Evolutionary conservation across 176 grass and related monocot genomes (phyloP), one percentile per base, ranked within the genome.

Genomic region (Rhynchospora breviuscula): DNA sequence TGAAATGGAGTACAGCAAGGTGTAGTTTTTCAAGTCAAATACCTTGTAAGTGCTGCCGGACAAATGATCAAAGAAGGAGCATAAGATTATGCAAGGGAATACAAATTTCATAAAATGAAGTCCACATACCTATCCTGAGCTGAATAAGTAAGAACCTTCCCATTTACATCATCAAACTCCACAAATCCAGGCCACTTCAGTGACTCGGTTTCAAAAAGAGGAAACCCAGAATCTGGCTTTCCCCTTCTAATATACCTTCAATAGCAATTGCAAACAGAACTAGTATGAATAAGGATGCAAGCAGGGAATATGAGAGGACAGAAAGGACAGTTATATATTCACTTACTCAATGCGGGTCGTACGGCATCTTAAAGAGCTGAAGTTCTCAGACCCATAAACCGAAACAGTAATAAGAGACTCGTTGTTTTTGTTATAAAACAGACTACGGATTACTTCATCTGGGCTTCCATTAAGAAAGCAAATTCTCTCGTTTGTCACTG

Each of bases 141-240:
- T 67, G 96, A 99, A 67, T 99, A 99, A 48, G 96, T 99, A 43
- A 99, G 86, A 81, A 99, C 93, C 66, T 95, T 99, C 54, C 96
- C 96, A 89, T 99, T 99, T 52, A 95, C 96, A 93, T 99, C 96
- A 85, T 99, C 96, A 81, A 99, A 99, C 72, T 95, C 96, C 10
- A 99, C 96, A 40, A 99, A 99, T 76, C 93, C 96, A 84, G 96
- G 96, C 96, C 96, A 99, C 67, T 99, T 99, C 78, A 99, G 87
- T 56, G 96, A 95, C 23, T 99, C 96, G 2, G 89, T 86, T 85
- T 95, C 93, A 26, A 99, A 99, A 81, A 99, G 93, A 72, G 96
- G 91, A 83, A 90, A 99, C 26, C 96, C 96, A 71, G 96, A 86
- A 89, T 99, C 91, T 6, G 91, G 91, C 11, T 91, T 90, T 84